Conservation (phyloP, 2,329 filamentous ascomycete species). For the Aspergillus pseudotamarii region DNA sequence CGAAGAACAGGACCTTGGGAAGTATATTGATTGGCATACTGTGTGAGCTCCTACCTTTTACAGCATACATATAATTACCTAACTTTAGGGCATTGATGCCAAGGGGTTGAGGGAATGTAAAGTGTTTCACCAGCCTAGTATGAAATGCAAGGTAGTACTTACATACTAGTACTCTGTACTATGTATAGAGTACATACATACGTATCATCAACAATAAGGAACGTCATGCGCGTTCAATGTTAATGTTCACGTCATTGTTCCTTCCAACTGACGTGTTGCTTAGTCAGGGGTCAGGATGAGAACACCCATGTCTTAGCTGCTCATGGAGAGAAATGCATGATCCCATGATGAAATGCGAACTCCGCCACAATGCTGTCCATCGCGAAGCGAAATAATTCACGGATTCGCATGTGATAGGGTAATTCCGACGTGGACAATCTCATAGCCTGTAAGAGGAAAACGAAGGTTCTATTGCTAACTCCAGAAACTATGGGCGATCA, state of each 20-base stretch:
- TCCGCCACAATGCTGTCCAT: background rate
- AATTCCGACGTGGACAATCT: background rate
- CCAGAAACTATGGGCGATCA: conserved; percentile 5
- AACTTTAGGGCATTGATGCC: background rate
- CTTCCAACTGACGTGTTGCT: background rate
- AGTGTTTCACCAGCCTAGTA: background rate
- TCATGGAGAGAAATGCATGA: no score
- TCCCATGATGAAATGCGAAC: background rate
- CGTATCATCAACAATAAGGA: background rate
- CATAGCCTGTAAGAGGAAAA: background rate
- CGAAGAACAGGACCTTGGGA: conserved; percentile 36
- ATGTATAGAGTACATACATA: no score
- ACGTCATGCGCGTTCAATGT: background rate
- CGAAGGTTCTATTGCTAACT: background rate
- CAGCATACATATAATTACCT: background rate
- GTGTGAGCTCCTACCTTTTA: background rate
- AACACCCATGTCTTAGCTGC: no score
- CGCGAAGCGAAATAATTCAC: background rate
- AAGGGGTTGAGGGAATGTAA: background rate
- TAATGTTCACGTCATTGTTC: background rate
- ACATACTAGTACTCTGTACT: no score
- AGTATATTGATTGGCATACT: conserved; percentile 27
- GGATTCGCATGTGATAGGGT: background rate
- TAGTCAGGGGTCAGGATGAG: background rate
- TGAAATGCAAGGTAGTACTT: background rate